Conservation (phyloP, 805 yeast genomes). For the Ogataea neopini region DNA sequence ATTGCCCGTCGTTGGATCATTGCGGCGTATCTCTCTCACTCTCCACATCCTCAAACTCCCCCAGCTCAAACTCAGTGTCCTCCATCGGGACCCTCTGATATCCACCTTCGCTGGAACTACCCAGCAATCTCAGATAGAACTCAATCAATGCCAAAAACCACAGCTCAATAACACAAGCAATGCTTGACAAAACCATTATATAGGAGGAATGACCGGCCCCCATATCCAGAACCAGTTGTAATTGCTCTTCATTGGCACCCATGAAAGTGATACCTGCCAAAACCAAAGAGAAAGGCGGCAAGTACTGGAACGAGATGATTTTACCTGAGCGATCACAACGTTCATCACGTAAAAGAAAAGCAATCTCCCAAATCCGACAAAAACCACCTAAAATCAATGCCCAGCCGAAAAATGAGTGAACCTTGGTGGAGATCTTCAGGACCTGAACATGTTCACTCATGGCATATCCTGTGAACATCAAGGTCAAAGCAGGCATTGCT, state of each 20-base stretch:
- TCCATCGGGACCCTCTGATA: conserved; percentile 14
- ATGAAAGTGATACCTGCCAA: conserved; percentile 81
- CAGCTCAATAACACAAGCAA: conserved; percentile 69
- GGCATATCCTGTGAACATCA: conserved; percentile 90
- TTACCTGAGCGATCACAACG: conserved; percentile 41
- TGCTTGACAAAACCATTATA: conserved; percentile 66
- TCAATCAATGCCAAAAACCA: conserved; percentile 64
- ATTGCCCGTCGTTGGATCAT: conserved; percentile 19
- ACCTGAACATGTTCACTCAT: conserved; percentile 89
- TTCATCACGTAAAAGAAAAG: conserved; percentile 70
- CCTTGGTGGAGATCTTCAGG: conserved; percentile 75
- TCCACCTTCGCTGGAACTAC: conserved; percentile 20
- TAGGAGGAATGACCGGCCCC: conserved; percentile 88
- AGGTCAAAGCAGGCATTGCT: conserved; percentile 77
- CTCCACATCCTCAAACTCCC: conserved; percentile 30
- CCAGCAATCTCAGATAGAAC: conserved; percentile 52
- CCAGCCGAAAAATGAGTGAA: conserved; percentile 84
- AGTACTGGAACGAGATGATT: conserved; percentile 73
- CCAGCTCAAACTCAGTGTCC: conserved; percentile 29
- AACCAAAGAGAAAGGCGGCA: conserved; percentile 80
- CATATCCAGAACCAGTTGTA: conserved; percentile 64
- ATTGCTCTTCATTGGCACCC: conserved; percentile 92
- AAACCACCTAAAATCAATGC: conserved; percentile 79
- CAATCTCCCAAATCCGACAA: conserved; percentile 74
- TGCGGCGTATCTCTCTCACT: conserved; percentile 20